Percentiles rank a stretch among this genome's conserved stretches.
These are phyloP conservation scores for Oryza glaberrima DNA, from an alignment of 176 grass and related monocot species.

Conservation along the genomic window DNA sequence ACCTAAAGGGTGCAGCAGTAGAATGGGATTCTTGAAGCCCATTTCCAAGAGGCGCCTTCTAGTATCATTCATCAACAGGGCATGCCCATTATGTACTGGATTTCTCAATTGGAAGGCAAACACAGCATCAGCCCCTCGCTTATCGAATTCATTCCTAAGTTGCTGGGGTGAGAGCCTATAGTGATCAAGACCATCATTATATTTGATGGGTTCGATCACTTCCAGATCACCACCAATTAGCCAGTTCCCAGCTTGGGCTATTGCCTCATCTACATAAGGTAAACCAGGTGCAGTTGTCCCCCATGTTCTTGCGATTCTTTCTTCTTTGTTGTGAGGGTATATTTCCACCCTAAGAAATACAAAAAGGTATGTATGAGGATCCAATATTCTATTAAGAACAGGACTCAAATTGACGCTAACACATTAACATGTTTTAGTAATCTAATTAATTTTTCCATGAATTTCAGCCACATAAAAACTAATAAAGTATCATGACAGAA, in stretches of 20 bases:
- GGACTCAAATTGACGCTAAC: not conserved
- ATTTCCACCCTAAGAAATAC: conserved; percentile 68
- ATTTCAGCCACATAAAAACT: too few relatives aligned
- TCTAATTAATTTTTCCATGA: not conserved
- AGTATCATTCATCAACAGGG: conserved; percentile 92
- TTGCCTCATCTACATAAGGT: conserved; percentile 87
- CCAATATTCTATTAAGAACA: not conserved
- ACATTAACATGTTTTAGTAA: not conserved
- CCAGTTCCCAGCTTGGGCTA: conserved; percentile 75
- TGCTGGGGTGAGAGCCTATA: conserved; percentile 81
- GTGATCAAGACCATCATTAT: conserved; percentile 86
- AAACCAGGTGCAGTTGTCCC: conserved; percentile 82
- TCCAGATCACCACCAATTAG: conserved; percentile 92
- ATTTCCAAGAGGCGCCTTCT: conserved; percentile 81
- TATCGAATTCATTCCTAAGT: conserved; percentile 77
- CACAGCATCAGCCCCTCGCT: conserved; percentile 77
- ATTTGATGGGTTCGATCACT: conserved; percentile 83
- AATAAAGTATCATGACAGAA: too few relatives aligned
- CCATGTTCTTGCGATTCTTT: conserved; percentile 92
- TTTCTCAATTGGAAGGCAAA: conserved; percentile 95
- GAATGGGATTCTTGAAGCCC: conserved; percentile 91
- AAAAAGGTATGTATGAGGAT: conserved; percentile 4
- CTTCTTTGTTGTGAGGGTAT: conserved; percentile 97
- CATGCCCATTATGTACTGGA: conserved; percentile 91
- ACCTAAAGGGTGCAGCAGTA: conserved; percentile 87